A percentile compares a stretch with the other conserved stretches of the same genome.
phyloP scores from a whole-genome alignment of 148 eudicot genomes.

The Silene conica region DNA sequence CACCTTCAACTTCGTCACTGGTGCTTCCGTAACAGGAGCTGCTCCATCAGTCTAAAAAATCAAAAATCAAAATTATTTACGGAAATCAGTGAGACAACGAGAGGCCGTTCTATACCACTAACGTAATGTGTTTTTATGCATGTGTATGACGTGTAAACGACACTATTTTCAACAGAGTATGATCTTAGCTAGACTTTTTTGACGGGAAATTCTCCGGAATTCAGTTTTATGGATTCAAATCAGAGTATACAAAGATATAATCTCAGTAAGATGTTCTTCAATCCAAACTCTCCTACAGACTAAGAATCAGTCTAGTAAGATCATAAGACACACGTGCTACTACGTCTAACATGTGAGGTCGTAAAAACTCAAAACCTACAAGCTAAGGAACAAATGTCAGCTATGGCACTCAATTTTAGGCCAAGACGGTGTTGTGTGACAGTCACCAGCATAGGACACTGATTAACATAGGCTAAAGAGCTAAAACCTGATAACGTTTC shows the following conservation, averaged over 20 bases:
- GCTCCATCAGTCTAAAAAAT: constrained; percentile 46
- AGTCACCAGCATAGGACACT: not conserved
- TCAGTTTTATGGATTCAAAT: too few relatives aligned
- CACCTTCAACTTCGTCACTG: constrained; percentile 87
- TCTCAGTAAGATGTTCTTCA: too few relatives aligned
- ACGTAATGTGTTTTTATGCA: not conserved
- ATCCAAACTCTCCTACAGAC: too few relatives aligned
- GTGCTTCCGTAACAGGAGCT: constrained; percentile 57
- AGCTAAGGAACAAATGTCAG: too few relatives aligned
- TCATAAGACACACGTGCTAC: too few relatives aligned
- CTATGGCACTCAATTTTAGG: not conserved
- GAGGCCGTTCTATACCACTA: not conserved
- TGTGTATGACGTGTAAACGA: not conserved
- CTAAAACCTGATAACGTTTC: not conserved
- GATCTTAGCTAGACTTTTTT: too few relatives aligned
- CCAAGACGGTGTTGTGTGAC: not conserved
- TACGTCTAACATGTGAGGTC: too few relatives aligned
- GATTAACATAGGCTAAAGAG: not conserved
- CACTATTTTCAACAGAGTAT: not conserved
- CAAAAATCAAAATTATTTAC: not conserved
- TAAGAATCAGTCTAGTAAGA: too few relatives aligned
- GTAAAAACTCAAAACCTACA: too few relatives aligned
- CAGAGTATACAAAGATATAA: too few relatives aligned
- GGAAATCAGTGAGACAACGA: too few relatives aligned
- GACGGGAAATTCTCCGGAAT: too few relatives aligned